A percentile compares a stretch with the other conserved stretches of the same genome.
These are phyloP conservation scores for Aspergillus unguis DNA, from an alignment of 2,329 filamentous ascomycete species.

Conservation along the genomic window DNA sequence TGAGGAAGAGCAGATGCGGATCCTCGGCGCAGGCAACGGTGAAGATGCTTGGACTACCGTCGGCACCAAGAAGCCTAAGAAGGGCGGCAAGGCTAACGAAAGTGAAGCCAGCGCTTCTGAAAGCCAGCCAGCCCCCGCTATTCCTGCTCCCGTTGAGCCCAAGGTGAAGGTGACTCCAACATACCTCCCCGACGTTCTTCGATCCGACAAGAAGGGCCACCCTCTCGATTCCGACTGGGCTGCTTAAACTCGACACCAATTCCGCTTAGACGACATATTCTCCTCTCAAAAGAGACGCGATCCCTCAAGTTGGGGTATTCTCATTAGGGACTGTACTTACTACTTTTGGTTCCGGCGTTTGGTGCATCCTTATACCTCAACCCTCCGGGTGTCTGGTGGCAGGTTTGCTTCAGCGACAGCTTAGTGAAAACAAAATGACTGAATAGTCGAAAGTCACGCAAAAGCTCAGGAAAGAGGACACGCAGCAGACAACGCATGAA, in stretches of 20 bases:
- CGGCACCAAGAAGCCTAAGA: constrained; percentile 56
- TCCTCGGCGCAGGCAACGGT: constrained; percentile 45
- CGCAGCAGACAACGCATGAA: constrained; percentile 12
- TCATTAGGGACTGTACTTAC: constrained; percentile 32
- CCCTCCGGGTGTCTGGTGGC: constrained; percentile 16
- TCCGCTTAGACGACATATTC: not conserved
- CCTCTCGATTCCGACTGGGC: constrained; percentile 47
- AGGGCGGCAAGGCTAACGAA: constrained; percentile 39
- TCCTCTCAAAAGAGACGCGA: not conserved
- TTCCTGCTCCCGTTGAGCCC: constrained; percentile 29
- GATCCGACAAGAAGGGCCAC: constrained; percentile 38
- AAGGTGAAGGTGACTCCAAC: constrained; percentile 36
- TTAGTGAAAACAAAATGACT: constrained; percentile 9
- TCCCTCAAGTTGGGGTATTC: constrained; percentile 6
- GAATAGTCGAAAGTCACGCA: constrained; percentile 1
- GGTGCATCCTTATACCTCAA: constrained; percentile 28
- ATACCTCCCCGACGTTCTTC: constrained; percentile 33
- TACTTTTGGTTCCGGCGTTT: constrained; percentile 34
- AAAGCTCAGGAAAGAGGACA: constrained; percentile 8
- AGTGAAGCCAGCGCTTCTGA: constrained; percentile 45
- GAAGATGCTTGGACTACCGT: constrained; percentile 62
- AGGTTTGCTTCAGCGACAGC: constrained; percentile 19
- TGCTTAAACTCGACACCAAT: constrained; percentile 24
- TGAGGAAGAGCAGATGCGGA: constrained; percentile 60
- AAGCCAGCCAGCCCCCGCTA: constrained; percentile 24